Conservation (phyloP, 805 yeast genomes). For the Myxozyma geophila region DNA sequence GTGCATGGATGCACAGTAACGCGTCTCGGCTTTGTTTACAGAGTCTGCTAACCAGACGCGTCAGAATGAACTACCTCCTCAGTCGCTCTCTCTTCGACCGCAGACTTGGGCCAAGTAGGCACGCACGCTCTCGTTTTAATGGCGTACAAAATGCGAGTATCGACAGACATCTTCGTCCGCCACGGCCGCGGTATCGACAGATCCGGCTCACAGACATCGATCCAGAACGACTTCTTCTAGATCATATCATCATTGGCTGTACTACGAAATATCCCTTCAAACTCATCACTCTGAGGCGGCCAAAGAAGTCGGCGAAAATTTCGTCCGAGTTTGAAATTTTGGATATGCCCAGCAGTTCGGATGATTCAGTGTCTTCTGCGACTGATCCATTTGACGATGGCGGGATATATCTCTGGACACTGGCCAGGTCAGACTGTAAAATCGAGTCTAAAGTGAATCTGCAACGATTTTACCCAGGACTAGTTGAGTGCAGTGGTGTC, state of each 20-base stretch:
- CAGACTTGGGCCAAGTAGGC: constrained; percentile 1
- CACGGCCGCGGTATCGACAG: constrained; percentile 7
- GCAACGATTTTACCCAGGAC: neutral
- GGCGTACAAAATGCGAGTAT: neutral
- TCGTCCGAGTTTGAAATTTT: neutral
- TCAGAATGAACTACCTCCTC: constrained; percentile 14
- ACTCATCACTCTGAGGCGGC: constrained; percentile 15
- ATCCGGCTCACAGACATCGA: constrained; percentile 15
- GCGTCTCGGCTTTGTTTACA: constrained; percentile 4
- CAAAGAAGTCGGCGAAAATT: neutral
- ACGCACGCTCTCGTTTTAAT: no score
- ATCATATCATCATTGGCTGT: constrained; percentile 28
- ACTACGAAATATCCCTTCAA: constrained; percentile 17
- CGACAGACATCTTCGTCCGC: neutral
- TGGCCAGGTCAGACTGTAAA: neutral
- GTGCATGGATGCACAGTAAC: neutral
- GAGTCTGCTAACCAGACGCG: neutral
- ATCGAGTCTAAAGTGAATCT: constrained; percentile 9
- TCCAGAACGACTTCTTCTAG: constrained; percentile 11
- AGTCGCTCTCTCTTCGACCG: constrained; percentile 13
- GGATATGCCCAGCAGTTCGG: constrained; percentile 2
- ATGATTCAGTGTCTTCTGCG: neutral
- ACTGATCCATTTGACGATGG: constrained; percentile 14
- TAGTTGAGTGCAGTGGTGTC: constrained; percentile 2
- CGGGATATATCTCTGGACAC: constrained; percentile 18